These are phyloP conservation scores for Ligustrum vulgare DNA, from an alignment of 257 asterid genomes.

Conservation along the genomic window DNA sequence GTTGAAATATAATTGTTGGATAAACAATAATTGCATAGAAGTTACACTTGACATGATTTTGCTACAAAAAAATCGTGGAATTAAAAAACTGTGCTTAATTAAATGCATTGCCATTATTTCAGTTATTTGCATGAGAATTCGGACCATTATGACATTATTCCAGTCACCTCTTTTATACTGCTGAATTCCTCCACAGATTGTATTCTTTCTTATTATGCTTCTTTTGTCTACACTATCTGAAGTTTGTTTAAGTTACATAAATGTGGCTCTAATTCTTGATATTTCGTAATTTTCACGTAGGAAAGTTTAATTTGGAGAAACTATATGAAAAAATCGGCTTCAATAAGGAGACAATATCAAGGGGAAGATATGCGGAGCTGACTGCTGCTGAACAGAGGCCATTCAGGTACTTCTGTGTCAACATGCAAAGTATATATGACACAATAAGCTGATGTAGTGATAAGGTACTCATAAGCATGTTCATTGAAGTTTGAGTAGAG, in stretches of 20 bases:
- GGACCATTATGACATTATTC: neutral
- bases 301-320: conserved; percentile 81
- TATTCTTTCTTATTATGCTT: neutral
- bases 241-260: conserved; percentile 3
- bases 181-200: neutral
- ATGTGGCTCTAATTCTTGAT: conserved; percentile 12
- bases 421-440: neutral
- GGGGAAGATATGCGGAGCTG: conserved; percentile 89
- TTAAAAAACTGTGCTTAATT: neutral
- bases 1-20: neutral
- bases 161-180: neutral
- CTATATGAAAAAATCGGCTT: conserved; percentile 88
- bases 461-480: neutral
- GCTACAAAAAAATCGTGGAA: neutral
- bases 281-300: conserved; percentile 42
- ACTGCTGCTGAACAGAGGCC: conserved; percentile 93
- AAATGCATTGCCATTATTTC: neutral
- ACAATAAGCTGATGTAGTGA: too few species aligned
- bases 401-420: conserved; percentile 53
- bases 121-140: neutral
- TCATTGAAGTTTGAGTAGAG: neutral
- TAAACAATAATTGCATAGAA: neutral
- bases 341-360: conserved; percentile 87
- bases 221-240: neutral
- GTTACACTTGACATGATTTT: neutral